A percentile compares a stretch with the other conserved stretches of the same genome.
Evolutionary conservation across 1,284 basidiomycete genomes (phyloP).

Genomic region (Cryptococcus amylolentus): DNA sequence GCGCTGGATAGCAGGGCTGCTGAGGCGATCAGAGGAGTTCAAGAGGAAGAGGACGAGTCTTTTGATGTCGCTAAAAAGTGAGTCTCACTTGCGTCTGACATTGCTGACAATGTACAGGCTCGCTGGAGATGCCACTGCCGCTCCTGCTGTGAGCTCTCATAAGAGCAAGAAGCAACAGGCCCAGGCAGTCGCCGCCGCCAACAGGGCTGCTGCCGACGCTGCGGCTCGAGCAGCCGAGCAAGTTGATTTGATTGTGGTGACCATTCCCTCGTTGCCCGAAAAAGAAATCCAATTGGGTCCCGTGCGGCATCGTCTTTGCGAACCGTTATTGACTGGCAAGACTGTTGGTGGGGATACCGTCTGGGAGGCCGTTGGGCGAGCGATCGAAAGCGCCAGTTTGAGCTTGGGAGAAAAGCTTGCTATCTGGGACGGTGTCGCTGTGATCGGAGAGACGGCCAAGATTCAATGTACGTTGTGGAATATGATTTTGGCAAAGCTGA

Average conservation of each 20-base stretch:
- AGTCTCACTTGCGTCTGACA: slow-evolving; percentile 21
- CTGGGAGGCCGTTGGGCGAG: slow-evolving; percentile 45
- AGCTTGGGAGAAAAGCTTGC: slow-evolving; percentile 59
- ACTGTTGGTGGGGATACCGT: slow-evolving; percentile 56
- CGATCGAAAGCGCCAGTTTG: slow-evolving; percentile 33
- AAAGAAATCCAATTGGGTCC: slow-evolving; percentile 74
- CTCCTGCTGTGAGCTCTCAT: slow-evolving; percentile 43
- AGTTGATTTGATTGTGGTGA: slow-evolving; percentile 29
- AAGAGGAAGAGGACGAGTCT: slow-evolving; percentile 69
- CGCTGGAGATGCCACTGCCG: slow-evolving; percentile 33
- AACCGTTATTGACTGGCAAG: slow-evolving; percentile 65
- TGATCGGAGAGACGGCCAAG: slow-evolving; percentile 73
- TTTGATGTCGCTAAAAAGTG: slow-evolving; percentile 56
- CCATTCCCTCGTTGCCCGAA: slow-evolving; percentile 66
- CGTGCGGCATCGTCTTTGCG: slow-evolving; percentile 83
- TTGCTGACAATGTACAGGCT: slow-evolving; percentile 25
- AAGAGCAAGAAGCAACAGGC: slow-evolving; percentile 52
- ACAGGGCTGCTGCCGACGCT: slow-evolving; percentile 60
- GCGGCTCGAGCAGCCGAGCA: slow-evolving; percentile 57
- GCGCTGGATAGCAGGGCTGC: slow-evolving; percentile 19
- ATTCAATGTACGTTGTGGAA: slow-evolving; percentile 63
- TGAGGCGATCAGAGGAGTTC: slow-evolving; percentile 13
- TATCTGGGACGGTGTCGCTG: slow-evolving; percentile 75
- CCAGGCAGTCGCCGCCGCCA: slow-evolving; percentile 60
- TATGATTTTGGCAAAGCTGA: background rate